Base-by-base conservation (phyloP, 805 yeast genomes). In the Tetrapisispora namnaoensis region DNA sequence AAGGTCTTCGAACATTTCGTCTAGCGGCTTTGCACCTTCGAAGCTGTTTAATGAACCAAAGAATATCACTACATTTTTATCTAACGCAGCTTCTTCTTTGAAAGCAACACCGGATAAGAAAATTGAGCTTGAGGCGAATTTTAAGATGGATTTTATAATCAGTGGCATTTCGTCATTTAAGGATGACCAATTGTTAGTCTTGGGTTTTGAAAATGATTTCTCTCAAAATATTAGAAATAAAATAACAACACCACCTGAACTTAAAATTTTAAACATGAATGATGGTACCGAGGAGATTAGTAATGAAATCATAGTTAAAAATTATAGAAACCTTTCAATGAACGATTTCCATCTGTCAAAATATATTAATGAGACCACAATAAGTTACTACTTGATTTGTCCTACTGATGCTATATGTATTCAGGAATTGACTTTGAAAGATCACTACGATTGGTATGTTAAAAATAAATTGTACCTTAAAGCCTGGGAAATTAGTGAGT, bases 371-470 rank as follows among this genome's bases (percentile, higher is more conserved):
- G 60, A 65, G 0, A 55, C 65, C 5, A 50, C 50, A 3, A 53
- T 60, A 2, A 70, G 72, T 48, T 87, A 83, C 69, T 85, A 75
- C 57, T 70, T 93, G 18, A 71, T 91, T 5, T 80, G 91, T 59
- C 87, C 96, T 0, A 77, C 78, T 43, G 98, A 89, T 66, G 91
- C 83, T 1, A 83, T 91, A 1, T 70, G 80, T 16, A 88, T 89
- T 0, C 77, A 82, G 55, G 87, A 83, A 52, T 72, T 85, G n/a
- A 80, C 79, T 47, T 65, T 83, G 22, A 64, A 70, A 28, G 98
- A 90, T 61, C 78, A 83, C 50, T 74, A 82, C 42, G 69, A 78
- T 4, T 91, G 97, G 96, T 83, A 73, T 50, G 50, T 79, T 3
- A 78, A 78, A 1, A 75, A 70, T 37, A 73, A 73, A 1, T 65